Conservation (phyloP, 2,329 filamentous ascomycete species). For the Pseudopyricularia javanii region DNA sequence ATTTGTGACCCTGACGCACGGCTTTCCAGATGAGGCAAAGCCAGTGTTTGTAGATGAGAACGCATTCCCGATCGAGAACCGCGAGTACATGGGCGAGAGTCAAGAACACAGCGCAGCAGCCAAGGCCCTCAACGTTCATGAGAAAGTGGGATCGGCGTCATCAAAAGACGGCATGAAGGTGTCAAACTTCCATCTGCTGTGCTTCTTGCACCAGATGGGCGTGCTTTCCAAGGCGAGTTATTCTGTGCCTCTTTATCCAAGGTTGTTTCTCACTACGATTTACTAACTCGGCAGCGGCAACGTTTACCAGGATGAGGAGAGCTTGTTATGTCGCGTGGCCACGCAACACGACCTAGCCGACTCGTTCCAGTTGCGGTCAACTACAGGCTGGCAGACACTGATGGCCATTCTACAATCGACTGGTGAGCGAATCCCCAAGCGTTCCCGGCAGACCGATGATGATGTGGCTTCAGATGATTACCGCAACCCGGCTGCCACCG, state of each 20-base stretch:
- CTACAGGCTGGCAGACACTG: slow-evolving; percentile 86
- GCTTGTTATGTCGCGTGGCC: slow-evolving; percentile 74
- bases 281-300: background rate
- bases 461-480: slow-evolving; percentile 1
- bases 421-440: slow-evolving; percentile 91
- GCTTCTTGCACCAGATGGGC: slow-evolving; percentile 68
- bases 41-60: slow-evolving; percentile 62
- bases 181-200: slow-evolving; percentile 91
- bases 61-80: slow-evolving; percentile 79
- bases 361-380: slow-evolving; percentile 71
- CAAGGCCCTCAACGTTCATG: slow-evolving; percentile 51
- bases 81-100: slow-evolving; percentile 71
- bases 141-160: slow-evolving; percentile 34
- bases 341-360: slow-evolving; percentile 70
- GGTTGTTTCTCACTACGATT: background rate
- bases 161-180: slow-evolving; percentile 47
- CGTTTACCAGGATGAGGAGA: slow-evolving; percentile 68
- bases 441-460: slow-evolving; percentile 25
- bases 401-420: slow-evolving; percentile 89
- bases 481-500: slow-evolving; percentile 4
- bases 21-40: slow-evolving; percentile 72
- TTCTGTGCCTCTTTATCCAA: background rate
- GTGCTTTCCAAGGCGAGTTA: slow-evolving; percentile 69
- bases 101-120: slow-evolving; percentile 64
- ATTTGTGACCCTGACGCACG: slow-evolving; percentile 89